Evolutionary conservation across 2,329 filamentous ascomycete species (phyloP).

Genomic region (Blumeriella jaapii): DNA sequence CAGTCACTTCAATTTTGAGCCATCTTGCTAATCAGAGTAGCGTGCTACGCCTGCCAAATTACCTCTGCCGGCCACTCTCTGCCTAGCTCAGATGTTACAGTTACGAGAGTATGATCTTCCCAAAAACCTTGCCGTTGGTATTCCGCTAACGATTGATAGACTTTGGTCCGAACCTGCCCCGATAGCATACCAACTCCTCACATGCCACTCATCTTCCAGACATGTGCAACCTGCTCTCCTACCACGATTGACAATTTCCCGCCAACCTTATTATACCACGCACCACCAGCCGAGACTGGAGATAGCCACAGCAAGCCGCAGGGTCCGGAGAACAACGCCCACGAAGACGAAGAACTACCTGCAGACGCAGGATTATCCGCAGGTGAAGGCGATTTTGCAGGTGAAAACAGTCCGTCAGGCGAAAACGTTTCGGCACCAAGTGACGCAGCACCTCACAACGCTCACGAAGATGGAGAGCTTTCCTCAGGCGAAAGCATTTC

Average conservation of each 20-base stretch:
- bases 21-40: not conserved
- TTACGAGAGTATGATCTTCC: conserved; percentile 4
- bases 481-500: too few relatives aligned
- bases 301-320: too few relatives aligned
- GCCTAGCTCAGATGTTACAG: conserved; percentile 9
- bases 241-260: not conserved
- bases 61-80: conserved; percentile 4
- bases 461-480: too few relatives aligned
- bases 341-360: too few relatives aligned
- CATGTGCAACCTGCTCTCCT: conserved; percentile 5
- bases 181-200: conserved; percentile 1
- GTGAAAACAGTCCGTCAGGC: too few relatives aligned
- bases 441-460: too few relatives aligned
- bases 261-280: not conserved
- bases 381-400: too few relatives aligned
- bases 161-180: conserved; percentile 1
- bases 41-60: conserved; percentile 9
- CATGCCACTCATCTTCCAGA: conserved; percentile 1
- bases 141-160: conserved; percentile 2
- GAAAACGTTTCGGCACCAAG: too few relatives aligned
- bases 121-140: not conserved
- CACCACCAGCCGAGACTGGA: not conserved
- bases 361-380: too few relatives aligned
- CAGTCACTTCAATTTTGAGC: too few relatives aligned
- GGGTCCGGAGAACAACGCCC: too few relatives aligned